These are phyloP conservation scores for Ceratobasidium sp. DNA, from an alignment of 1,284 basidiomycete species.

Conservation along the genomic window DNA sequence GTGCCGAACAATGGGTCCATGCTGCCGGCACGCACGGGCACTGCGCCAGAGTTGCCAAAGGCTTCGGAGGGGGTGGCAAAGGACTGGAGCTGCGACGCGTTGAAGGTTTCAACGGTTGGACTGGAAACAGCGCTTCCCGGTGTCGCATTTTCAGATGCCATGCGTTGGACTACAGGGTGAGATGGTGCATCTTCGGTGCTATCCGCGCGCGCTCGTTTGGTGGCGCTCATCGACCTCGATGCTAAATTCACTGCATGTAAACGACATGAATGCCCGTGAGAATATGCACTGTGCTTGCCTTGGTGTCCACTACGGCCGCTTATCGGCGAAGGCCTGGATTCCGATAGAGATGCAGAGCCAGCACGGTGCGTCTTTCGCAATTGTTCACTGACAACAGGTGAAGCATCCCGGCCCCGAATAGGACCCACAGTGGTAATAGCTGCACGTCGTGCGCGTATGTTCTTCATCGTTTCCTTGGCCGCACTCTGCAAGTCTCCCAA, in stretches of 20 bases:
- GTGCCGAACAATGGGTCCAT: slow-evolving; percentile 19
- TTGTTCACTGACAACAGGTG: slow-evolving; percentile 10
- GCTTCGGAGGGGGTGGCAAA: slow-evolving; percentile 18
- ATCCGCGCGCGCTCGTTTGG: slow-evolving; percentile 31
- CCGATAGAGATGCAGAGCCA: slow-evolving; percentile 30
- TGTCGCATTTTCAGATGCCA: not conserved
- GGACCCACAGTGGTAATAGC: not conserved
- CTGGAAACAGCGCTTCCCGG: slow-evolving; percentile 16
- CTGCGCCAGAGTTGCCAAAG: slow-evolving; percentile 2
- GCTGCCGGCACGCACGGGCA: not conserved
- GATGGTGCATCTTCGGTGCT: slow-evolving; percentile 10
- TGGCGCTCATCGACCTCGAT: slow-evolving; percentile 24
- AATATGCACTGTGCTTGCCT: slow-evolving; percentile 6
- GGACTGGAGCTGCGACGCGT: slow-evolving; percentile 6
- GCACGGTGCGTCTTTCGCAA: slow-evolving; percentile 18
- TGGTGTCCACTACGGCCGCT: slow-evolving; percentile 13
- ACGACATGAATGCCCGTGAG: not conserved
- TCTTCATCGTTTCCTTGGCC: slow-evolving; percentile 47
- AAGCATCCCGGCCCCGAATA: slow-evolving; percentile 16
- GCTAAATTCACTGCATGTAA: slow-evolving; percentile 3
- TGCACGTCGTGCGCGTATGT: slow-evolving; percentile 13
- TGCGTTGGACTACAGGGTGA: slow-evolving; percentile 3
- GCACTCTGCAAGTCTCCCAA: slow-evolving; percentile 50
- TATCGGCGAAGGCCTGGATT: slow-evolving; percentile 6
- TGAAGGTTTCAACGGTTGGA: slow-evolving; percentile 31